phyloP scores from a whole-genome alignment of 768 basidiomycete species.

The Crassisporium funariophilum region DNA sequence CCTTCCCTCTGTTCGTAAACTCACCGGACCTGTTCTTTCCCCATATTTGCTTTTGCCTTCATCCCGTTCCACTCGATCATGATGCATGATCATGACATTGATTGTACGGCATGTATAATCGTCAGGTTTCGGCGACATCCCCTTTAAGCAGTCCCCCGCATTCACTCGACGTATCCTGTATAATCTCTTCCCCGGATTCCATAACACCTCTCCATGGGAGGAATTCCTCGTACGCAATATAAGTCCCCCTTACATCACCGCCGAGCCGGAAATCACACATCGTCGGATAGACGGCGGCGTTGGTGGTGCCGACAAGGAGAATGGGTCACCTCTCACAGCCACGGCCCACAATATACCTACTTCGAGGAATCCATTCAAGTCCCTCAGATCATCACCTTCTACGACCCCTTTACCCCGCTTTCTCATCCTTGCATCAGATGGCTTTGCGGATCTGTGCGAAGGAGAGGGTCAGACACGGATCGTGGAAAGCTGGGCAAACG shows the following conservation, averaged over 20 bases:
- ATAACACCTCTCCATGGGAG: slow-evolving; percentile 65
- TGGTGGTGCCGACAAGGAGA: neutral
- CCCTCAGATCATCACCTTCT: neutral
- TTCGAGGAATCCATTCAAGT: neutral
- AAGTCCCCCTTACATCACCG: slow-evolving; percentile 68
- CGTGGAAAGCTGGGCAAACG: slow-evolving; percentile 53
- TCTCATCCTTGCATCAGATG: slow-evolving; percentile 68
- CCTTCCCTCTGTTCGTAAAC: slow-evolving; percentile 17
- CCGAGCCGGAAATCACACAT: slow-evolving; percentile 65
- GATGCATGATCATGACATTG: slow-evolving; percentile 7
- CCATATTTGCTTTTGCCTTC: slow-evolving; percentile 13
- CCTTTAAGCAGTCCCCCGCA: slow-evolving; percentile 72
- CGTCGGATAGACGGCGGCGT: slow-evolving; percentile 41
- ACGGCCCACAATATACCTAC: neutral
- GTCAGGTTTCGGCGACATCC: slow-evolving; percentile 68
- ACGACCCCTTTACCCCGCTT: slow-evolving; percentile 39
- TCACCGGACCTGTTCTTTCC: slow-evolving; percentile 8
- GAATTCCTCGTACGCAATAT: slow-evolving; percentile 62
- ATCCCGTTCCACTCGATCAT: slow-evolving; percentile 7
- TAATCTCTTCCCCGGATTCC: slow-evolving; percentile 63
- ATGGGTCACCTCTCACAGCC: neutral
- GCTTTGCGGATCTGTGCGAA: slow-evolving; percentile 62
- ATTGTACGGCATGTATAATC: slow-evolving; percentile 16
- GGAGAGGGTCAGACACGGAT: slow-evolving; percentile 48
- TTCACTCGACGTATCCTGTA: slow-evolving; percentile 69